Conservation (phyloP, 2,329 filamentous ascomycete species). For the Hyphodiscus sp. region DNA sequence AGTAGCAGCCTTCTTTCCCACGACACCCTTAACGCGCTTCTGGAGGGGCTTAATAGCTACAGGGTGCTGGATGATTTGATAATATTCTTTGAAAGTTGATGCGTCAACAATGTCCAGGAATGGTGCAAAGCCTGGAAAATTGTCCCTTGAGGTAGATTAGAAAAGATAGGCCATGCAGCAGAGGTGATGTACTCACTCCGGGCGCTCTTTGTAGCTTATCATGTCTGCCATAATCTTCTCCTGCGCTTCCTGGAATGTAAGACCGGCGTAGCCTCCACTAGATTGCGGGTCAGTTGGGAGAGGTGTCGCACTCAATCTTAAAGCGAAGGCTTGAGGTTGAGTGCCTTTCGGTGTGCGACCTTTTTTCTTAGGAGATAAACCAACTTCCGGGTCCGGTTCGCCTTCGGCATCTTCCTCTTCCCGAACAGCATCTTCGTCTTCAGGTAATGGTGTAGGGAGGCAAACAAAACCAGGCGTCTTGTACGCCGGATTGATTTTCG, state of each 20-base stretch:
- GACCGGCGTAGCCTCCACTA: slow-evolving; percentile 58
- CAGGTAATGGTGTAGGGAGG: slow-evolving; percentile 59
- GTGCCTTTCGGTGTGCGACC: slow-evolving; percentile 22
- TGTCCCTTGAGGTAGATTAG: slow-evolving; percentile 42
- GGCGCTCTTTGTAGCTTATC: slow-evolving; percentile 57
- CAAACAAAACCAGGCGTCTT: slow-evolving; percentile 60
- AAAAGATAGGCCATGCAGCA: neutral
- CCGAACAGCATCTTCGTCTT: slow-evolving; percentile 36
- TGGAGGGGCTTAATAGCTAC: slow-evolving; percentile 72
- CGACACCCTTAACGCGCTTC: slow-evolving; percentile 68
- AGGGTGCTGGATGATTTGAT: slow-evolving; percentile 74
- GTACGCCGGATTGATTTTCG: slow-evolving; percentile 79
- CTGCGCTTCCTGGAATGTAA: slow-evolving; percentile 78
- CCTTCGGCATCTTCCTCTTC: slow-evolving; percentile 30
- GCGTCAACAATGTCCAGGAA: slow-evolving; percentile 70
- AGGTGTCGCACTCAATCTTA: slow-evolving; percentile 33
- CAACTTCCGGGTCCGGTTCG: slow-evolving; percentile 27
- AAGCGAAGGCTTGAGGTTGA: slow-evolving; percentile 22
- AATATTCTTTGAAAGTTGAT: slow-evolving; percentile 74
- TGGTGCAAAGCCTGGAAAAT: slow-evolving; percentile 63
- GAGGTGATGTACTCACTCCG: slow-evolving; percentile 44
- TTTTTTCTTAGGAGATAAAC: slow-evolving; percentile 17
- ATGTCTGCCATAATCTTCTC: slow-evolving; percentile 77
- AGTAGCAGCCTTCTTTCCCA: slow-evolving; percentile 57
- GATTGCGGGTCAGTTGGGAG: slow-evolving; percentile 47